Percentiles rank a stretch among this genome's conserved stretches.
phyloP scores from a whole-genome alignment of 345 rosid species.

The Cardiospermum halicacabum region DNA sequence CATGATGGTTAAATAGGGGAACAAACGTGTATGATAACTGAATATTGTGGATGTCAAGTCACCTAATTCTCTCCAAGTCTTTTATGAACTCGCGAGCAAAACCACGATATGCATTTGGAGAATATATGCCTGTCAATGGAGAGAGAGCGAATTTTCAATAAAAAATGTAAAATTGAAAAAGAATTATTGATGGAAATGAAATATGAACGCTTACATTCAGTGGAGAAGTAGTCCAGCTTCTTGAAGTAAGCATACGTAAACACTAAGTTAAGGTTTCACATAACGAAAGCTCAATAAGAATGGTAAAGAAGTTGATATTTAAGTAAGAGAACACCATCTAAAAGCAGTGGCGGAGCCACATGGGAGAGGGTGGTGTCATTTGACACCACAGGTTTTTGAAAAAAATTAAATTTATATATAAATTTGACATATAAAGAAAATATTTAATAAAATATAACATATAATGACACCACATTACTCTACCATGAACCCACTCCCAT shows the following conservation, averaged over 20 bases:
- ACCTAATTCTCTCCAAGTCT: constrained; percentile 94
- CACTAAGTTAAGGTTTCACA: constrained; percentile 47
- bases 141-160: neutral
- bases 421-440: too few relatives aligned
- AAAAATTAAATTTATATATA: too few relatives aligned
- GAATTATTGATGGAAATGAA: neutral
- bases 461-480: too few relatives aligned
- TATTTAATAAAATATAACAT: too few relatives aligned
- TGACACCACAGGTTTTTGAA: too few relatives aligned
- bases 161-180: neutral
- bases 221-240: constrained; percentile 97
- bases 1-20: neutral
- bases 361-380: too few relatives aligned
- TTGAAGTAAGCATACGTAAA: constrained; percentile 95
- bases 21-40: neutral
- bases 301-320: constrained; percentile 5
- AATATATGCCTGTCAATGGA: constrained; percentile 67
- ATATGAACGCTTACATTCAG: constrained; percentile 70
- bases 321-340: neutral
- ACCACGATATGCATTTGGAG: constrained; percentile 95
- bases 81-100: constrained; percentile 97
- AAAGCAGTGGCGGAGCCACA: too few relatives aligned
- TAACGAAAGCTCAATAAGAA: neutral
- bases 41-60: neutral
- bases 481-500: too few relatives aligned